Evolutionary conservation across 2,329 filamentous ascomycete genomes (phyloP).

Genomic region (Arthrobotrys conoides): DNA sequence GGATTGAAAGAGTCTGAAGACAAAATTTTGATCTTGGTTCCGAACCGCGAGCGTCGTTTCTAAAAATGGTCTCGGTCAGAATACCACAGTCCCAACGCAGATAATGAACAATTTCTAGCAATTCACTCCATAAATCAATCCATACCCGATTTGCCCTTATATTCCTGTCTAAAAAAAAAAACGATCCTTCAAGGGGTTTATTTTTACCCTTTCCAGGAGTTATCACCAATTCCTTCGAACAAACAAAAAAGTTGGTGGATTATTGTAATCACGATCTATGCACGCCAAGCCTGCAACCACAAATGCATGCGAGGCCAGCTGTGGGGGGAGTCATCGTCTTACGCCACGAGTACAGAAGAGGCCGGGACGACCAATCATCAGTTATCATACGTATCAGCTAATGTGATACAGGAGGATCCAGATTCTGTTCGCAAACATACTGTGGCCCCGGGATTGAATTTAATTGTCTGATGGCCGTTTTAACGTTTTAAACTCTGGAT

Average conservation of each 20-base stretch:
- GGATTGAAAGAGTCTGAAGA: constrained; percentile 6
- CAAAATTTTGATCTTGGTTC: constrained; percentile 18
- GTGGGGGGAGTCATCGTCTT: neutral
- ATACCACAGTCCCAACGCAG: constrained; percentile 27
- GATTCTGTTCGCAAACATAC: too few species aligned
- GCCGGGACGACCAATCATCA: too few species aligned
- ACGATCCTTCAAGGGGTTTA: too few species aligned
- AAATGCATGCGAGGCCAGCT: constrained; percentile 11
- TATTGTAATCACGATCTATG: constrained; percentile 18
- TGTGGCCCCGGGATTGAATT: too few species aligned
- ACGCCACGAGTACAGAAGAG: neutral
- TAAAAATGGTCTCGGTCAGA: neutral
- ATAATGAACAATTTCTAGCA: neutral
- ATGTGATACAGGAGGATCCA: too few species aligned
- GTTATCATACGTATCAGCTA: too few species aligned
- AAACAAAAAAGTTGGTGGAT: neutral
- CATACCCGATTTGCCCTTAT: neutral
- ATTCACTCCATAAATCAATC: neutral
- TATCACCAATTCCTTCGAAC: neutral
- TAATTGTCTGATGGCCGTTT: too few species aligned
- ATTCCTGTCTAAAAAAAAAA: neutral
- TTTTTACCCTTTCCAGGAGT: neutral
- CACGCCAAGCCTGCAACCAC: constrained; percentile 12
- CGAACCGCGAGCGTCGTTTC: constrained; percentile 34
- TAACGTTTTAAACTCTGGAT: too few species aligned